phyloP scores from a whole-genome alignment of 1,284 basidiomycete species.

The Ustilago shanxiensis region DNA sequence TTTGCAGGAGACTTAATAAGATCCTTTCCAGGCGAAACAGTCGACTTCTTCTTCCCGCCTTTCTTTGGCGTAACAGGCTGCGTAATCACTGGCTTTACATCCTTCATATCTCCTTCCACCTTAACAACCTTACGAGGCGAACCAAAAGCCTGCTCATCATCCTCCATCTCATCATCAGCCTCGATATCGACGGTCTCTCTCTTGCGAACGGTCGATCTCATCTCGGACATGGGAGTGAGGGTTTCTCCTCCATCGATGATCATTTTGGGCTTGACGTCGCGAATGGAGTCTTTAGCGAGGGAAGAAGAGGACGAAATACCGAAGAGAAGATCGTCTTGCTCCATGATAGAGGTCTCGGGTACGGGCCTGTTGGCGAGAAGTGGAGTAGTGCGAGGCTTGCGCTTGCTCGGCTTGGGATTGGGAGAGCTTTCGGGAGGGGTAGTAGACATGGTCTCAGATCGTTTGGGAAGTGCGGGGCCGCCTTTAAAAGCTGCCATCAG shows the following conservation, averaged over 20 bases:
- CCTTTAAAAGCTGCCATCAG: slow-evolving; percentile 29
- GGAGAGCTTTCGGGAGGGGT: neutral
- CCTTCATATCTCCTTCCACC: neutral
- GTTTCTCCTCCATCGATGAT: neutral
- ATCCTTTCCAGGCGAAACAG: slow-evolving; percentile 11
- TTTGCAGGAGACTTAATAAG: slow-evolving; percentile 25
- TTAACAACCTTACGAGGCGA: slow-evolving; percentile 3
- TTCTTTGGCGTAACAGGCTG: slow-evolving; percentile 32
- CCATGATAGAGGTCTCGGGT: slow-evolving; percentile 8
- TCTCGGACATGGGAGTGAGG: slow-evolving; percentile 8
- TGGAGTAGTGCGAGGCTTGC: slow-evolving; percentile 13
- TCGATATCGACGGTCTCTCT: neutral
- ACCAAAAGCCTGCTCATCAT: neutral
- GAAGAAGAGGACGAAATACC: neutral
- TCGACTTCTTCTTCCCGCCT: neutral
- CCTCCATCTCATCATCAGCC: neutral
- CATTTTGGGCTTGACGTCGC: neutral
- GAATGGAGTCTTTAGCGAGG: neutral
- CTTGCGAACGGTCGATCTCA: slow-evolving; percentile 20
- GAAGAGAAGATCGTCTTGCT: slow-evolving; percentile 1
- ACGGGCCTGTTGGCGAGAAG: slow-evolving; percentile 26
- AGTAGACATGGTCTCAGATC: slow-evolving; percentile 3
- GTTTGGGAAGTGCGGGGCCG: slow-evolving; percentile 30
- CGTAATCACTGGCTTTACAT: neutral
- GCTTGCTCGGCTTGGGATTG: neutral